A percentile compares a stretch with the other conserved stretches of the same genome.
Conservation (phyloP, 2,329 filamentous ascomycete species). For the Penicillium sp. region DNA sequence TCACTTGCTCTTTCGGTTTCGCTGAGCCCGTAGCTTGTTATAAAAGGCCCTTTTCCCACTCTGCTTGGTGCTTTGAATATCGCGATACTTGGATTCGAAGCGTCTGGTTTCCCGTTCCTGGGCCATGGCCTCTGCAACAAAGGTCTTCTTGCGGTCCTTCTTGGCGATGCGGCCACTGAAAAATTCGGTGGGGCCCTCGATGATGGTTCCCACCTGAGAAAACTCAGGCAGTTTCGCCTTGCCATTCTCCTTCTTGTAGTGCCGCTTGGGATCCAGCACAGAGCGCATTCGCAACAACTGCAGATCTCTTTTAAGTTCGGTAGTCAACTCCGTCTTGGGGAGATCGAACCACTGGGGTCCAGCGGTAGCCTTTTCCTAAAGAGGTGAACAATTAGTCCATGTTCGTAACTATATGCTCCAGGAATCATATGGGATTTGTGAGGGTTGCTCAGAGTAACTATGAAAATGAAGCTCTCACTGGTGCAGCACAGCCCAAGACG, state of each 20-base stretch:
- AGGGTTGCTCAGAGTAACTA: slow-evolving; percentile 70
- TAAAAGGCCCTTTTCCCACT: slow-evolving; percentile 91
- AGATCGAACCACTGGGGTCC: slow-evolving; percentile 86
- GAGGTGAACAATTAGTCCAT: slow-evolving; percentile 28
- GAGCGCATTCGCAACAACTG: slow-evolving; percentile 87
- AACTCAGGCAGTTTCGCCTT: slow-evolving; percentile 75
- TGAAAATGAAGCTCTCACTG: slow-evolving; percentile 68
- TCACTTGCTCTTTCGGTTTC: slow-evolving; percentile 36
- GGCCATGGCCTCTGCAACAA: slow-evolving; percentile 80
- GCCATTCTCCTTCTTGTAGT: slow-evolving; percentile 82
- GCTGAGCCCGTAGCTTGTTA: slow-evolving; percentile 69
- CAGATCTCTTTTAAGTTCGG: slow-evolving; percentile 83
- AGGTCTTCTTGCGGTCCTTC: slow-evolving; percentile 82
- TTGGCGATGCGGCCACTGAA: slow-evolving; percentile 77
- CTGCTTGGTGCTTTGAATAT: slow-evolving; percentile 77
- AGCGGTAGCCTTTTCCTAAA: slow-evolving; percentile 63
- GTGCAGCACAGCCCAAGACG: slow-evolving; percentile 79
- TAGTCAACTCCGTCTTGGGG: slow-evolving; percentile 78
- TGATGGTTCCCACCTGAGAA: slow-evolving; percentile 83
- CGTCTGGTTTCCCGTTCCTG: slow-evolving; percentile 65
- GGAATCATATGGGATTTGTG: slow-evolving; percentile 13
- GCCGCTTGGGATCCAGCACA: slow-evolving; percentile 82
- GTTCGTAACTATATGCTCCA: neutral
- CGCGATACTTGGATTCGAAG: slow-evolving; percentile 83
- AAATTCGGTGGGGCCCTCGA: slow-evolving; percentile 86